These are phyloP conservation scores for Agapanthus africanus DNA, from an alignment of 106 monocot genomes.

Conservation along the genomic window DNA sequence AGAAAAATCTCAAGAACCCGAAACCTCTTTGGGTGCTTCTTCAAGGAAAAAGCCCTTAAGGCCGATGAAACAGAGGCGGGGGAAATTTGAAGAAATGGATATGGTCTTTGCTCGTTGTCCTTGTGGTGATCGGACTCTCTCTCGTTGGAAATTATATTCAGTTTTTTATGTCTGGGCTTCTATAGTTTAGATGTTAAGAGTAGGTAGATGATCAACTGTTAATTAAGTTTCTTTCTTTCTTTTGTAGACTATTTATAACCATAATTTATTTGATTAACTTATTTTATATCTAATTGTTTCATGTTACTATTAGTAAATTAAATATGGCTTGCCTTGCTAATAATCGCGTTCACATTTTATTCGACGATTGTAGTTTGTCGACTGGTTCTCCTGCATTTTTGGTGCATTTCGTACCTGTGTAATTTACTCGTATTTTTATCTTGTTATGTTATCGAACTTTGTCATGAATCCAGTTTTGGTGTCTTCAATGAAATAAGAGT, in stretches of 20 bases:
- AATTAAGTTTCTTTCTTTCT: not conserved
- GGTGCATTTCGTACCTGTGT: too few relatives aligned
- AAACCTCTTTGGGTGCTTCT: not conserved
- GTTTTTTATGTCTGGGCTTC: constrained; percentile 14
- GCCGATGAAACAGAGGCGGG: constrained; percentile 40
- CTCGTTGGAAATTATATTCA: constrained; percentile 47
- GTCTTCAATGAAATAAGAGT: too few relatives aligned
- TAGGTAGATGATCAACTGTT: not conserved
- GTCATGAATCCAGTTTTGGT: too few relatives aligned
- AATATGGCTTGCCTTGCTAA: not conserved
- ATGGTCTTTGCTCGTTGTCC: constrained; percentile 24
- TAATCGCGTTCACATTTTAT: too few relatives aligned
- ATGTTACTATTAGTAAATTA: not conserved
- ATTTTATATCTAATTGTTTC: not conserved
- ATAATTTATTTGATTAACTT: not conserved
- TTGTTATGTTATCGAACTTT: too few relatives aligned
- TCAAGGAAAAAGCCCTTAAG: constrained; percentile 27
- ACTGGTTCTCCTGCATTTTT: too few relatives aligned
- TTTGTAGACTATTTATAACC: constrained; percentile 1
- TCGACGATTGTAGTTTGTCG: too few relatives aligned
- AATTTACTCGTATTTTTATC: too few relatives aligned
- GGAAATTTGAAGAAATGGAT: constrained; percentile 62
- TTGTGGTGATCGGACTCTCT: constrained; percentile 29
- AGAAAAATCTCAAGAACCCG: constrained; percentile 8
- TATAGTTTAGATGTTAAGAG: constrained; percentile 21